A percentile compares a stretch with the other conserved stretches of the same genome.
Evolutionary conservation across 2,329 filamentous ascomycete genomes (phyloP).

Genomic region (Arachnomyces sp.): DNA sequence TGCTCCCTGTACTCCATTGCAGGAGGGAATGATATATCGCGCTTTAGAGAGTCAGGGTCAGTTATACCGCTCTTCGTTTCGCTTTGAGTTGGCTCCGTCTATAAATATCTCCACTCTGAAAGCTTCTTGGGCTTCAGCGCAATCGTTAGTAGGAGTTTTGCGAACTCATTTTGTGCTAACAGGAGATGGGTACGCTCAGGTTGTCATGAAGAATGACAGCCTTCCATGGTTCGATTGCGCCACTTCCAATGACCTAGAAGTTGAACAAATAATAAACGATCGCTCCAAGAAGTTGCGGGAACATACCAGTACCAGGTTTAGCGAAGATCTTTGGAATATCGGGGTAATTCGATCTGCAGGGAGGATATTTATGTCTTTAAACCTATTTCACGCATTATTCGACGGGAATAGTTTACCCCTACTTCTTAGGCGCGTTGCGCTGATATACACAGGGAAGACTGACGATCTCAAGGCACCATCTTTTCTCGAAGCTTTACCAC

Average conservation of each 20-base stretch:
- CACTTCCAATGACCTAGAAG: conserved; percentile 19
- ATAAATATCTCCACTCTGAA: conserved; percentile 45
- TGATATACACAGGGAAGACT: conserved; percentile 40
- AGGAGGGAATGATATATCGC: conserved; percentile 76
- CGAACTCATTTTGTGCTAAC: conserved; percentile 67
- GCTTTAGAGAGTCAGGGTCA: conserved; percentile 50
- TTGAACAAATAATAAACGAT: conserved; percentile 28
- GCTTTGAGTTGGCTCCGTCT: conserved; percentile 45
- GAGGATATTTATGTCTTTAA: conserved; percentile 46
- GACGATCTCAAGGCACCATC: conserved; percentile 35
- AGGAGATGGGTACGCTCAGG: conserved; percentile 68
- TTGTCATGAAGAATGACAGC: conserved; percentile 44
- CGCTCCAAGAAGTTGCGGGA: conserved; percentile 47
- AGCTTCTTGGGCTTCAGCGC: conserved; percentile 51
- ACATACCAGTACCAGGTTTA: conserved; percentile 39
- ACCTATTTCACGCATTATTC: conserved; percentile 81
- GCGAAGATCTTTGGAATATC: conserved; percentile 25
- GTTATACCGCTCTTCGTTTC: conserved; percentile 73
- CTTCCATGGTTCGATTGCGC: conserved; percentile 41
- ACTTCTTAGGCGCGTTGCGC: conserved; percentile 54
- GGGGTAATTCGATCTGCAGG: conserved; percentile 21
- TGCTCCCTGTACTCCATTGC: conserved; percentile 74
- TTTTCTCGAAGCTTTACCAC: conserved; percentile 60
- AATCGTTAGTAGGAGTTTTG: conserved; percentile 54
- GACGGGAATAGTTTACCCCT: conserved; percentile 72